phyloP scores from a whole-genome alignment of 371 early-diverging fungal species.

The Mortierella sp. region DNA sequence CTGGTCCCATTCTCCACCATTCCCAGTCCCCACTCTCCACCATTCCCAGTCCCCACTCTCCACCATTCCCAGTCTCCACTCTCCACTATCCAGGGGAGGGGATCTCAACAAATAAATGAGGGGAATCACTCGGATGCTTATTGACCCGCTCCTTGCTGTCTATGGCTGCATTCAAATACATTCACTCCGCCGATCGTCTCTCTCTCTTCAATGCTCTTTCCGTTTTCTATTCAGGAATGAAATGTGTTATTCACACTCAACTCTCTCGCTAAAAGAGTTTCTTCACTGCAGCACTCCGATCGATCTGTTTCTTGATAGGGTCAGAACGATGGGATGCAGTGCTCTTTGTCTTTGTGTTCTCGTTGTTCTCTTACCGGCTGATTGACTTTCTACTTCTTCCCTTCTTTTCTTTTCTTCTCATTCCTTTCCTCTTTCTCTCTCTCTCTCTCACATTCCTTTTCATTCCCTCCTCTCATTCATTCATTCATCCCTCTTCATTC shows the following conservation, averaged over 20 bases:
- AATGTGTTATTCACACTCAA: background rate
- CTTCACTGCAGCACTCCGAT: background rate
- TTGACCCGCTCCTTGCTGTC: background rate
- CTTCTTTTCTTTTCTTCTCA: background rate
- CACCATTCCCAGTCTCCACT: too few relatives aligned
- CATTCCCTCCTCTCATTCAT: background rate
- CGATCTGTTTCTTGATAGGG: conserved; percentile 13
- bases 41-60: too few relatives aligned
- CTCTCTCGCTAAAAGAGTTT: background rate
- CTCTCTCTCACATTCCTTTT: background rate
- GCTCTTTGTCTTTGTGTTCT: background rate
- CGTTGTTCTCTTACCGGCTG: background rate
- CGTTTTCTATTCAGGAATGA: background rate
- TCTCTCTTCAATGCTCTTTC: background rate
- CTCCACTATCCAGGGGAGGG: too few relatives aligned
- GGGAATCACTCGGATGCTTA: background rate
- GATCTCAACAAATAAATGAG: too few relatives aligned
- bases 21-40: too few relatives aligned
- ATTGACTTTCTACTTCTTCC: background rate
- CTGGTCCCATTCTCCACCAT: too few relatives aligned
- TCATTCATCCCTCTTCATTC: conserved; percentile 10
- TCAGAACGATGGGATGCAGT: background rate
- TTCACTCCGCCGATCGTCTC: conserved; percentile 10
- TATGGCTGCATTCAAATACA: background rate
- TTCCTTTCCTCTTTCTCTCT: background rate